phyloP scores from a whole-genome alignment of 495 filamentous ascomycete genomes.

The Tuber calosporum region DNA sequence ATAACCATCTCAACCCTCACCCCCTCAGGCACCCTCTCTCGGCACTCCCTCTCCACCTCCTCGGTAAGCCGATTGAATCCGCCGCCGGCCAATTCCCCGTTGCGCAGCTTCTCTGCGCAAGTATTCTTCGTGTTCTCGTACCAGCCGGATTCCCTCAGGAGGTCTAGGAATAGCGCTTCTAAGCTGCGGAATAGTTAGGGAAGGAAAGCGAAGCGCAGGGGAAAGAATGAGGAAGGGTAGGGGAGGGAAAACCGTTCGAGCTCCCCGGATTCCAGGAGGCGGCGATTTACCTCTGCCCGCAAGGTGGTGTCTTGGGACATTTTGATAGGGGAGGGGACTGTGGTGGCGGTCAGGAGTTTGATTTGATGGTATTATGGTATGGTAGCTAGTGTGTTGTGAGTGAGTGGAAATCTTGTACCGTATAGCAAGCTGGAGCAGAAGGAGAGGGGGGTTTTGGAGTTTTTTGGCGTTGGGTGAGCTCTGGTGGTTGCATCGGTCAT shows the following conservation, averaged over 20 bases:
- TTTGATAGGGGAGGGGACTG: not conserved
- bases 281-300: slow-evolving; percentile 36
- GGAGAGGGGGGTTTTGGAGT: not conserved
- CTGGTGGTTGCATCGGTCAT: not conserved
- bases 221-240: not conserved
- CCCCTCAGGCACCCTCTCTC: slow-evolving; percentile 31
- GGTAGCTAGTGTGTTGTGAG: not conserved
- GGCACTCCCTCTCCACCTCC: slow-evolving; percentile 31
- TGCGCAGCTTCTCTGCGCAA: slow-evolving; percentile 34
- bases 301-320: slow-evolving; percentile 23
- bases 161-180: slow-evolving; percentile 35
- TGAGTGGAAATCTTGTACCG: not conserved
- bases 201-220: not conserved
- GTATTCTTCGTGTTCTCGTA: slow-evolving; percentile 36
- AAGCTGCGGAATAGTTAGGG: slow-evolving; percentile 14
- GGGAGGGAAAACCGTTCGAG: slow-evolving; percentile 26
- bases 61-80: slow-evolving; percentile 30
- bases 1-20: slow-evolving; percentile 37
- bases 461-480: not conserved
- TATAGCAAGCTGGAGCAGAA: not conserved
- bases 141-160: slow-evolving; percentile 42
- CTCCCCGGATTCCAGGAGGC: slow-evolving; percentile 36
- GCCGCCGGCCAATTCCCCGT: slow-evolving; percentile 21
- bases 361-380: not conserved
- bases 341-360: slow-evolving; percentile 1